Evolutionary conservation across 768 basidiomycete species (phyloP).

Genomic region (Kondoa subrosea): DNA sequence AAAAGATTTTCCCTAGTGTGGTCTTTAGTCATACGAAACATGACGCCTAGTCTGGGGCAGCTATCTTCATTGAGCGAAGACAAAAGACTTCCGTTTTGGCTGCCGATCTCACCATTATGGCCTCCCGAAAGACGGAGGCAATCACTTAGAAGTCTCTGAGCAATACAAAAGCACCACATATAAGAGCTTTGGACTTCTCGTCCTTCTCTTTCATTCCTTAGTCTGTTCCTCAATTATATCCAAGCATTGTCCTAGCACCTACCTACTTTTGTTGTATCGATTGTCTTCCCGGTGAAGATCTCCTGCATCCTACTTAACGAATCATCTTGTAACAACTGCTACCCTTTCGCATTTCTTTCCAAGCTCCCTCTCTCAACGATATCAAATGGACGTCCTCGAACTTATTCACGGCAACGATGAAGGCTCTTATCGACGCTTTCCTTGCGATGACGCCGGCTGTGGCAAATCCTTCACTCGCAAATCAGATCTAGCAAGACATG

Average conservation of each 20-base stretch:
- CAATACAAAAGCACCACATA: too few species aligned
- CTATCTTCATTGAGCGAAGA: too few species aligned
- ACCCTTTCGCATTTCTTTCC: background rate
- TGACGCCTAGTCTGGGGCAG: too few species aligned
- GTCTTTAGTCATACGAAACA: too few species aligned
- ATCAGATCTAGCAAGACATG: constrained; percentile 34
- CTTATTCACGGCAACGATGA: constrained; percentile 8
- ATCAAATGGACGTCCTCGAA: constrained; percentile 8
- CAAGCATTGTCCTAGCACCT: background rate
- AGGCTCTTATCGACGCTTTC: background rate
- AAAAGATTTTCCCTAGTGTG: too few species aligned
- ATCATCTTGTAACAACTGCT: background rate
- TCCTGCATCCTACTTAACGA: background rate
- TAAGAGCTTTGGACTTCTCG: too few species aligned
- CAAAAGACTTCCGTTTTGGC: too few species aligned
- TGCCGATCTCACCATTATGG: too few species aligned
- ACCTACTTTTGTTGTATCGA: background rate
- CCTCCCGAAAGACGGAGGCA: too few species aligned
- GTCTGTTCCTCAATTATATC: background rate
- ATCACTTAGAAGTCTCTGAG: too few species aligned
- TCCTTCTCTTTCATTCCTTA: too few species aligned
- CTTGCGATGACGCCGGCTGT: constrained; percentile 26
- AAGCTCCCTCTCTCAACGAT: background rate
- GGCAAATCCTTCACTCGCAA: constrained; percentile 34
- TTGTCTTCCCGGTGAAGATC: background rate